Evolutionary conservation across 202 grass and related monocot species (phyloP).

Genomic region (Musa balbisiana): DNA sequence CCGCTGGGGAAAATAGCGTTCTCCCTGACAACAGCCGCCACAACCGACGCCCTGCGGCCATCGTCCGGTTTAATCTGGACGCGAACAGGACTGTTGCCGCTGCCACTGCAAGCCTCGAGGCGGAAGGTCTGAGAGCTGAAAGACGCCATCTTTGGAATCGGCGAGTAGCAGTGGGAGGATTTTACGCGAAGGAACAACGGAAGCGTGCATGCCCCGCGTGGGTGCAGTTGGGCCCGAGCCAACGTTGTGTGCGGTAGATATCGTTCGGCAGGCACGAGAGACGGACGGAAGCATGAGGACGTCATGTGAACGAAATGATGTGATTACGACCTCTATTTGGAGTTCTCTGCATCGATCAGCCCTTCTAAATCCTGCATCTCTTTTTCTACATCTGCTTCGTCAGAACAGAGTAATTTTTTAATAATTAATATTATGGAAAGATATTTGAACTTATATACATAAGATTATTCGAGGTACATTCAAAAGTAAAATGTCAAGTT

Average conservation of each 20-base stretch:
- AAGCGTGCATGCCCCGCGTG: neutral
- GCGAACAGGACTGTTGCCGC: neutral
- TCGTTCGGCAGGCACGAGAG: neutral
- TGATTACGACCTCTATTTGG: too few relatives aligned
- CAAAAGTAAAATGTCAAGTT: neutral
- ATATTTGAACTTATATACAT: too few relatives aligned
- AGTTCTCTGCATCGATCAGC: too few relatives aligned
- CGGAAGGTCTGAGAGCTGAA: neutral
- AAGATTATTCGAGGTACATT: constrained; percentile 4
- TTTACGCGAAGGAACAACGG: neutral
- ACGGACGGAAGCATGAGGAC: too few relatives aligned
- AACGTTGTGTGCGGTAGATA: neutral
- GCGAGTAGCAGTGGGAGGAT: neutral
- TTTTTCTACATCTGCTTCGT: too few relatives aligned
- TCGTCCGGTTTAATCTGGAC: neutral
- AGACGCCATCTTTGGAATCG: constrained; percentile 7
- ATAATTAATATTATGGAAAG: too few relatives aligned
- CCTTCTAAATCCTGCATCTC: too few relatives aligned
- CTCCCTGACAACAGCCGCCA: neutral
- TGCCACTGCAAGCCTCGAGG: neutral
- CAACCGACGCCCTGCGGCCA: neutral
- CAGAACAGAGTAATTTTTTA: too few relatives aligned
- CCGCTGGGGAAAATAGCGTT: neutral
- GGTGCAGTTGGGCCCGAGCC: neutral
- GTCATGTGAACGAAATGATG: too few relatives aligned